Evolutionary conservation across 2,329 filamentous ascomycete species (phyloP), one percentile per base, ranked within the genome.

Genomic region (Colletotrichum kahawae): DNA sequence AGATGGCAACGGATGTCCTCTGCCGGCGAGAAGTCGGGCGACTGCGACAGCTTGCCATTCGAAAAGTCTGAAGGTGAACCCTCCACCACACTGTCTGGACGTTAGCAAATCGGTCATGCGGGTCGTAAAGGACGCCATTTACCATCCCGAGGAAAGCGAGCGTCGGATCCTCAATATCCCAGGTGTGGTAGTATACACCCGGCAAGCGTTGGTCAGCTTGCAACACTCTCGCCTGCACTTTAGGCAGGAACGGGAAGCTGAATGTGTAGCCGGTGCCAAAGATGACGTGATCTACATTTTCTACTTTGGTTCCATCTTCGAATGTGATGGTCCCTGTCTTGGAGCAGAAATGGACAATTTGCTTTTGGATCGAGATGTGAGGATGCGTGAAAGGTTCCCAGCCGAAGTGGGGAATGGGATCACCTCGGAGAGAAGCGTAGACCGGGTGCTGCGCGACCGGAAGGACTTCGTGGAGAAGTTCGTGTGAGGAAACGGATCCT

Each of bases 181-280:
- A 85, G 0, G 81, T 82, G 24, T 84, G 83, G 76, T 84, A 83
- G 73, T 82, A 85, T 4, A 84, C 82, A 0, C 82, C 82, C 0
- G 82, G 81, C 4, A 84, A 75, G 27, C 83, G 77, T 4, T 82
- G 80, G 29, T 82, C 79, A 7, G 80, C 81, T 31, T 79, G 79
- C 27, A 72, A 86, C 71, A 88, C 88, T 18, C 85, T 81, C 31
- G 88, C 82, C 34, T 86, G 83, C 1, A 91, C 83, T 2, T 87
- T 77, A 0, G 87, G 86, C 8, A 91, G 78, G 78, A 90, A 92
- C 0, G 89, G 90, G 0, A 92, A 80, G 3, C 88, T 89, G 86
- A 90, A 92, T 0, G 87, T 87, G 78, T 91, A 92, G 0, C 91
- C 91, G 0, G 91, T 92, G 5, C 88, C 90, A 70, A 92, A 91